These are phyloP conservation scores for Aspergillus conjunctus DNA, from an alignment of 495 filamentous ascomycete genomes.

Conservation along the genomic window DNA sequence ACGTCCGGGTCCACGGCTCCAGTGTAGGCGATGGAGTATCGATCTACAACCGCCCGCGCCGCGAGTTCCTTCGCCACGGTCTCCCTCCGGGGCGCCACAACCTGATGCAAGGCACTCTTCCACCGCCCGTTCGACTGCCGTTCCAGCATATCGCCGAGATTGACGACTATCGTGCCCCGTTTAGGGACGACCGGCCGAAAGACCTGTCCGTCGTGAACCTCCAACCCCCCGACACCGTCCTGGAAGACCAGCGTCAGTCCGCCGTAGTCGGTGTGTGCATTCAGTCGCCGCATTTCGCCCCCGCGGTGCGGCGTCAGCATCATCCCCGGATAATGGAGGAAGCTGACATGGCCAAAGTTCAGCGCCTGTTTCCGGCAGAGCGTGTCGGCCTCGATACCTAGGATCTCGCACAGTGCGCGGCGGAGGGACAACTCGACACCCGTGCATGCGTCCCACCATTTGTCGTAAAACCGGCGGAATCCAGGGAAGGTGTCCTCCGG, in stretches of 20 bases:
- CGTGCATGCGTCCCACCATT: slow-evolving; percentile 1
- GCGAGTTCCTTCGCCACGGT: background rate
- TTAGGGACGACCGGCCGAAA: slow-evolving; percentile 1
- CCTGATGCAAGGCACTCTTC: slow-evolving; percentile 7
- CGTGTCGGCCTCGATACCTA: background rate
- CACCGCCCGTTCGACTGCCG: slow-evolving; percentile 9
- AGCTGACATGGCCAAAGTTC: too few relatives aligned
- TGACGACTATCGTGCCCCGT: background rate
- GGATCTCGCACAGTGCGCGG: background rate
- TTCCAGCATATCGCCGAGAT: slow-evolving; percentile 13
- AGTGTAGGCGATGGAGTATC: slow-evolving; percentile 15
- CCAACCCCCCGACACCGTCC: slow-evolving; percentile 2
- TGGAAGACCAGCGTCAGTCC: slow-evolving; percentile 9
- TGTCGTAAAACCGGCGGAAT: slow-evolving; percentile 2
- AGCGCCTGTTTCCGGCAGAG: too few relatives aligned
- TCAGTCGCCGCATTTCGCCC: slow-evolving; percentile 4
- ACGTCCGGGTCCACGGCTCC: background rate
- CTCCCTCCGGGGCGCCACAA: background rate
- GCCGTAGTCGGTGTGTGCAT: slow-evolving; percentile 11
- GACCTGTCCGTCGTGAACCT: slow-evolving; percentile 5
- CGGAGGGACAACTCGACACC: slow-evolving; percentile 4
- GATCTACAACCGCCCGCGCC: background rate
- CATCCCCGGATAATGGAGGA: slow-evolving; percentile 11
- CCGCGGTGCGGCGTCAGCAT: background rate
- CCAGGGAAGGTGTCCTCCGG: slow-evolving; percentile 2